Evolutionary conservation across 2,329 filamentous ascomycete genomes (phyloP).

Genomic region (Pleoardoris graminearum): DNA sequence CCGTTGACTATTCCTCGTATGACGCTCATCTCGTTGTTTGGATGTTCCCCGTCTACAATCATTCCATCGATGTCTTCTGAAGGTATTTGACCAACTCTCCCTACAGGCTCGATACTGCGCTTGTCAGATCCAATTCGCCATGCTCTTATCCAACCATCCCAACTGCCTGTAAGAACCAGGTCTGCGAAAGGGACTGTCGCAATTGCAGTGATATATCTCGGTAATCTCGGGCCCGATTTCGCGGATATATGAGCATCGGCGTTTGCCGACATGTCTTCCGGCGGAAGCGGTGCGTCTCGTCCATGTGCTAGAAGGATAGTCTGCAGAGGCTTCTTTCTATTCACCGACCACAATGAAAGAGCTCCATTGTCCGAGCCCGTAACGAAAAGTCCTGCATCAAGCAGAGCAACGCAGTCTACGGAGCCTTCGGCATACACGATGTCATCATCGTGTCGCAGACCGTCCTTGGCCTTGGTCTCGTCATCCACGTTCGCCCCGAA

Average conservation of each 20-base stretch:
- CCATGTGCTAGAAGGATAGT: constrained; percentile 83
- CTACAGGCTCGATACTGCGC: constrained; percentile 71
- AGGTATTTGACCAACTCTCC: constrained; percentile 60
- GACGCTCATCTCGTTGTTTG: constrained; percentile 25
- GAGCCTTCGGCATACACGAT: constrained; percentile 70
- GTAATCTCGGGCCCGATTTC: constrained; percentile 58
- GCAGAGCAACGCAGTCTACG: constrained; percentile 88
- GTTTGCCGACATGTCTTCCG: constrained; percentile 70
- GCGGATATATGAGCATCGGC: constrained; percentile 59
- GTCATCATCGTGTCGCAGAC: constrained; percentile 47
- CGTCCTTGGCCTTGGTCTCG: constrained; percentile 57
- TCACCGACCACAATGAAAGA: constrained; percentile 81
- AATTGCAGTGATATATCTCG: constrained; percentile 89
- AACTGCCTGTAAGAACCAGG: constrained; percentile 86
- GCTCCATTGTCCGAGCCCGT: constrained; percentile 92
- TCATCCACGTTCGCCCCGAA: constrained; percentile 37
- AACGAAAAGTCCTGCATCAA: constrained; percentile 86
- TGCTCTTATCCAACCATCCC: constrained; percentile 84
- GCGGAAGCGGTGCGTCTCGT: constrained; percentile 70
- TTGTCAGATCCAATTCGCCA: constrained; percentile 81
- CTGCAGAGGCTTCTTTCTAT: constrained; percentile 93
- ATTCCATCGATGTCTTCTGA: too few species aligned
- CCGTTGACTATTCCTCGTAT: constrained; percentile 85
- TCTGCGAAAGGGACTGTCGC: constrained; percentile 87
- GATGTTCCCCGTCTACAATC: constrained; percentile 14